Evolutionary conservation across 192 early-diverging fungal genomes (phyloP).

Genomic region (Coemansia sp.): DNA sequence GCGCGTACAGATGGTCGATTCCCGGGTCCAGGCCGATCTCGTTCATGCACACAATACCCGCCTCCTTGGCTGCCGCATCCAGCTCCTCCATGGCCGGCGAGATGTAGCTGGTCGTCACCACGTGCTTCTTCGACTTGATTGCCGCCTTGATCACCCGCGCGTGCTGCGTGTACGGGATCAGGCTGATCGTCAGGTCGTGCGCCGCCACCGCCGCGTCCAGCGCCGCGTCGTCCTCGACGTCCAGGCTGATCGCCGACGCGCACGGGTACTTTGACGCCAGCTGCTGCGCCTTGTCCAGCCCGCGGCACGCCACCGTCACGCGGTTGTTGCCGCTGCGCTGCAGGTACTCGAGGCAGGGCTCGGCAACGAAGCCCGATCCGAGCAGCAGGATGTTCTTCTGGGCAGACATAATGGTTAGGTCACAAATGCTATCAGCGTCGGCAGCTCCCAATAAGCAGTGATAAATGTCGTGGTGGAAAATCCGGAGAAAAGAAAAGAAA

Average conservation of each 20-base stretch:
- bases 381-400: slow-evolving; percentile 83
- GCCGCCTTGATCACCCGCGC: slow-evolving; percentile 86
- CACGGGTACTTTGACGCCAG: slow-evolving; percentile 57
- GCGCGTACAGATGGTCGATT: slow-evolving; percentile 92
- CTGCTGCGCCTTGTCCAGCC: slow-evolving; percentile 68
- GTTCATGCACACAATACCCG: slow-evolving; percentile 90
- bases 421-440: too few species aligned
- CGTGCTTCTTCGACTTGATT: slow-evolving; percentile 85
- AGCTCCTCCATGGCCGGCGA: slow-evolving; percentile 90
- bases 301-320: slow-evolving; percentile 84
- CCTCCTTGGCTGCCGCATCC: slow-evolving; percentile 77
- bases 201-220: slow-evolving; percentile 69
- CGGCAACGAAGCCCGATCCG: slow-evolving; percentile 96
- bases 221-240: slow-evolving; percentile 71
- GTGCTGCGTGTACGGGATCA: slow-evolving; percentile 90
- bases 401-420: slow-evolving; percentile 15
- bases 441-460: too few species aligned
- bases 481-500: too few species aligned
- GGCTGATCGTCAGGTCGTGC: slow-evolving; percentile 90
- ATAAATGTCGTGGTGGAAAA: too few species aligned
- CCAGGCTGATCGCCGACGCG: slow-evolving; percentile 67
- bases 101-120: slow-evolving; percentile 96
- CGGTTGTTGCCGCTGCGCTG: slow-evolving; percentile 83
- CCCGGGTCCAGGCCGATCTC: slow-evolving; percentile 99
- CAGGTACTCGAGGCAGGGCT: slow-evolving; percentile 89